phyloP scores from a whole-genome alignment of 164 flowering plant species.

The Magnolia changhungtana region DNA sequence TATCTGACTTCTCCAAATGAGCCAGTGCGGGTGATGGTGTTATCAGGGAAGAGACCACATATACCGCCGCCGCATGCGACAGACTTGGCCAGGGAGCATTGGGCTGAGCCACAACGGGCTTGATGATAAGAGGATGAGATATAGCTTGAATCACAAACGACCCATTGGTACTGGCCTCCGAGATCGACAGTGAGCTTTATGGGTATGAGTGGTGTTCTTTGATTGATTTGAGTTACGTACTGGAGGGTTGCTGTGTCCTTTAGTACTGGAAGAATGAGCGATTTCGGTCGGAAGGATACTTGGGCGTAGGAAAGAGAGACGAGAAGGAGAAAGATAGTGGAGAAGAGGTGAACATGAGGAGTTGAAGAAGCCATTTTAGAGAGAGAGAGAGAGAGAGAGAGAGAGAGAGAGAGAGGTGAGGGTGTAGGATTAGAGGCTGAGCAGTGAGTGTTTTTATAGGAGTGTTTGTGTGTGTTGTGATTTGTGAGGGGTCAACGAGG shows the following conservation, averaged over 20 bases:
- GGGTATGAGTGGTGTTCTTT: constrained; percentile 26
- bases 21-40: constrained; percentile 15
- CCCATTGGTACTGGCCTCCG: constrained; percentile 27
- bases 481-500: too few species aligned
- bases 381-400: background rate
- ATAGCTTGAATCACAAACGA: constrained; percentile 20
- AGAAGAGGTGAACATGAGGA: background rate
- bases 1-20: constrained; percentile 11
- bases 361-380: background rate
- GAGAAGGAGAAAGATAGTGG: background rate
- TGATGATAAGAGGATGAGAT: constrained; percentile 21
- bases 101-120: constrained; percentile 22
- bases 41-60: constrained; percentile 20
- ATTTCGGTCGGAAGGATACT: constrained; percentile 13
- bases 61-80: constrained; percentile 10
- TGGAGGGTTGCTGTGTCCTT: constrained; percentile 32
- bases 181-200: constrained; percentile 22
- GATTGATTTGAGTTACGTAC: constrained; percentile 21
- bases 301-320: constrained; percentile 6
- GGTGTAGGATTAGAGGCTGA: background rate
- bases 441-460: too few species aligned
- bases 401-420: too few species aligned
- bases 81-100: constrained; percentile 19
- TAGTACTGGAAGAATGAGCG: constrained; percentile 24
- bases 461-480: background rate